These are phyloP conservation scores for Candida argentea DNA, from an alignment of 805 yeast genomes.

Conservation along the genomic window DNA sequence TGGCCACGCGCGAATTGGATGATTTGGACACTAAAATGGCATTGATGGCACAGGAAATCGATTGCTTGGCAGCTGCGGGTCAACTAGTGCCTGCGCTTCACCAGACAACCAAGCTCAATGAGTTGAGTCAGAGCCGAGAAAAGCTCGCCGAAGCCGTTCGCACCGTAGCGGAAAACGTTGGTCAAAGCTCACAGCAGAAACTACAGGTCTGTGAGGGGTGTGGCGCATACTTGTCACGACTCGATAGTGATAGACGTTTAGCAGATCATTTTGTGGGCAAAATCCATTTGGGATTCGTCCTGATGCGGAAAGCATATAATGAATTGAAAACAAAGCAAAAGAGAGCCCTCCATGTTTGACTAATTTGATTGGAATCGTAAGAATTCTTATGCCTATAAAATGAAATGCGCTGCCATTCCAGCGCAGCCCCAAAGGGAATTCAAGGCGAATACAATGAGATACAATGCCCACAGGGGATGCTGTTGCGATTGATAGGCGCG, in stretches of 20 bases:
- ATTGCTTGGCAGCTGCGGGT: slow-evolving; percentile 37
- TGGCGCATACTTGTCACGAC: slow-evolving; percentile 76
- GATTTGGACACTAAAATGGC: slow-evolving; percentile 53
- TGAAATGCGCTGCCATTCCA: no score
- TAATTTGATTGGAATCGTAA: no score
- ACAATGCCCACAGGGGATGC: no score
- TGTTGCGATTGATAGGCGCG: no score
- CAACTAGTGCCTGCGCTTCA: slow-evolving; percentile 41
- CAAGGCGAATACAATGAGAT: no score
- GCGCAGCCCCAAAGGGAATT: no score
- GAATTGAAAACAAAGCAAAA: slow-evolving; percentile 18
- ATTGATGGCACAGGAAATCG: slow-evolving; percentile 57
- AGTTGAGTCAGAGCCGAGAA: slow-evolving; percentile 38
- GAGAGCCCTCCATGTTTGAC: no score
- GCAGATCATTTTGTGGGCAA: slow-evolving; percentile 89
- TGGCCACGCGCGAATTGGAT: slow-evolving; percentile 48
- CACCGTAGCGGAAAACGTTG: slow-evolving; percentile 57
- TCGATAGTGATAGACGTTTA: slow-evolving; percentile 79
- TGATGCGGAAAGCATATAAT: slow-evolving; percentile 51
- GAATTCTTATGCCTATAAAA: no score
- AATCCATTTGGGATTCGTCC: slow-evolving; percentile 73
- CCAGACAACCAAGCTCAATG: slow-evolving; percentile 38
- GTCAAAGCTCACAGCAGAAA: slow-evolving; percentile 83
- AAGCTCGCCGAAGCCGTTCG: slow-evolving; percentile 46
- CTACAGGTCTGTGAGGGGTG: slow-evolving; percentile 84